A percentile compares a stretch with the other conserved stretches of the same genome.
These are phyloP conservation scores for Vitis hybrid DNA, from an alignment of 177 flowering plant genomes.

Conservation along the genomic window DNA sequence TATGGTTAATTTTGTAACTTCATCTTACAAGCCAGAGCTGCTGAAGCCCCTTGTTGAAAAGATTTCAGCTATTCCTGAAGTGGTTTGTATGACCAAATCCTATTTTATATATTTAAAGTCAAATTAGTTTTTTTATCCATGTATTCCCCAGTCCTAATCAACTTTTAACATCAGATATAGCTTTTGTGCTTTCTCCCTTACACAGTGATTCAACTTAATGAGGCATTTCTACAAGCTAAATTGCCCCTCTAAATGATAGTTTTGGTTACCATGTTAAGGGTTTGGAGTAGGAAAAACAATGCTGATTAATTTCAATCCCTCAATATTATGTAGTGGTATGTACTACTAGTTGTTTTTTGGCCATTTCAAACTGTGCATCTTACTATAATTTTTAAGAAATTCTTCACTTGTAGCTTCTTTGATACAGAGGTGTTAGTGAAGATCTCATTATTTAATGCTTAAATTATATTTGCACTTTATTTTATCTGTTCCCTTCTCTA, in stretches of 20 bases:
- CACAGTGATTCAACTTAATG: not conserved
- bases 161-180: not conserved
- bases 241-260: not conserved
- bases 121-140: not conserved
- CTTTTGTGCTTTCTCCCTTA: not conserved
- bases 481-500: not conserved
- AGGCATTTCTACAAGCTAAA: not conserved
- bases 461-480: not conserved
- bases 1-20: slow-evolving; percentile 98
- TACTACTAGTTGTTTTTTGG: too few species aligned
- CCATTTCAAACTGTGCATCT: not conserved
- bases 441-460: not conserved
- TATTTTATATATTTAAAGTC: not conserved
- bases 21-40: slow-evolving; percentile 82
- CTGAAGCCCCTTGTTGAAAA: slow-evolving; percentile 72
- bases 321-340: not conserved
- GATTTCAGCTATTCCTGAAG: slow-evolving; percentile 78
- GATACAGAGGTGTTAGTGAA: not conserved
- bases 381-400: not conserved
- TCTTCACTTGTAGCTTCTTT: not conserved
- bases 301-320: not conserved
- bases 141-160: not conserved
- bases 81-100: slow-evolving; percentile 51
- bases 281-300: too few species aligned
- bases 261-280: not conserved